Evolutionary conservation across 129 eudicot species (phyloP), one percentile per base, ranked within the genome.

Genomic region (Arctium lappa): DNA sequence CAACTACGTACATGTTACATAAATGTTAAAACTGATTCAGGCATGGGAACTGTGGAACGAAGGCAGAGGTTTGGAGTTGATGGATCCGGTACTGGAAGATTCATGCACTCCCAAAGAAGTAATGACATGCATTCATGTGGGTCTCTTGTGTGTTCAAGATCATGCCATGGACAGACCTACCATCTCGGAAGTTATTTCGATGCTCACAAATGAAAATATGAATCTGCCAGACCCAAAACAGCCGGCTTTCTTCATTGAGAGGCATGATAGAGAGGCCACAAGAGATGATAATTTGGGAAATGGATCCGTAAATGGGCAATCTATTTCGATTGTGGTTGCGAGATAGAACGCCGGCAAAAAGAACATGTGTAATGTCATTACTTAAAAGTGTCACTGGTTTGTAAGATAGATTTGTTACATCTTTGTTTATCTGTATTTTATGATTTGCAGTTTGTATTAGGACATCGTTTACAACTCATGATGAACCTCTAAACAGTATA

Each of bases 231-330:
- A 48, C 15, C 94, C 94, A 46, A 90, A 90, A 42, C 85, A 8
- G 69, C 91, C 94, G 5, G 90, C 89, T 0, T 90, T 84, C 76
- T 86, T 79, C 80, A 78, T 82, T 18, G 81, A 79, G 39, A 78
- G 83, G 73, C 60, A 30, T 13, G 83, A 9, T 0, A 1, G 56
- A 18, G 74, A 32, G 39, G 7, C 30, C 4, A 7, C 22, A 2
- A 72, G 2, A 22, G 46, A 40, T 29, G 46, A 18, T 85, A 22
- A 22, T 22, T 22, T 22, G 27, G 27, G 27, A 22, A 22, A 22
- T 22, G 27, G 27, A 22, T 22, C 89, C 30, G 73, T 82, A 13
- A 85, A 80, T 69, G 90, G 74, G 8, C 72, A 81, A 68, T 81
- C 92, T 18, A n/a, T 89, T 80, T 79, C 92, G 32, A 74, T 70